Conservation (phyloP, 1,284 basidiomycete genomes). For the Irpex sp. region DNA sequence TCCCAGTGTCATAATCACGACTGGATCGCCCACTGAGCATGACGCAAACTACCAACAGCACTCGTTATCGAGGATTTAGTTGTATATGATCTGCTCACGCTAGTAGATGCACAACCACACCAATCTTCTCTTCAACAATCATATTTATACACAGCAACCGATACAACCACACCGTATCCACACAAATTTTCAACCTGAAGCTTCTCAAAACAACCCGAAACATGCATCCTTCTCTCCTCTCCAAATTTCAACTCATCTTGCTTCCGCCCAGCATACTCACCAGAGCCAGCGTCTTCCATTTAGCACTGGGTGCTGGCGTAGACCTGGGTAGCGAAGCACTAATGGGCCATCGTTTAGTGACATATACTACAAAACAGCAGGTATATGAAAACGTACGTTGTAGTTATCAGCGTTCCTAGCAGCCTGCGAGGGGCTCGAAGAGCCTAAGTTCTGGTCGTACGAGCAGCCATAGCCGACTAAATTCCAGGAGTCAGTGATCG, state of each 20-base stretch:
- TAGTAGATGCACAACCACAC: too few relatives aligned
- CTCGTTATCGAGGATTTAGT: too few relatives aligned
- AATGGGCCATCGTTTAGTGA: background rate
- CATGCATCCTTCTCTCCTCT: background rate
- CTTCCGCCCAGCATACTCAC: background rate
- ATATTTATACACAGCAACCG: background rate
- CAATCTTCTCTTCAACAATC: background rate
- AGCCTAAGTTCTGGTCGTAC: constrained; percentile 28
- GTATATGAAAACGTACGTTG: constrained; percentile 26
- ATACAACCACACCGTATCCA: background rate
- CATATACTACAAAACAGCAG: background rate
- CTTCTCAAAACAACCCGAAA: background rate
- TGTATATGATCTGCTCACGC: too few relatives aligned
- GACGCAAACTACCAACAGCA: too few relatives aligned
- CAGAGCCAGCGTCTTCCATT: background rate
- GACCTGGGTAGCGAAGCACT: constrained; percentile 37
- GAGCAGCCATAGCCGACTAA: constrained; percentile 34
- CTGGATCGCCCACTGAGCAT: too few relatives aligned
- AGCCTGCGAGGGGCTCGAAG: constrained; percentile 21
- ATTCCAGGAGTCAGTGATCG: constrained; percentile 1
- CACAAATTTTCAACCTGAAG: too few relatives aligned
- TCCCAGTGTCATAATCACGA: too few relatives aligned
- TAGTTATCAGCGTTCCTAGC: constrained; percentile 35
- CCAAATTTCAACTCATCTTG: background rate
- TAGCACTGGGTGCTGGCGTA: constrained; percentile 34